Base-by-base conservation (phyloP, 352 stramenopile species). In the Phytophthora pluvialis region DNA sequence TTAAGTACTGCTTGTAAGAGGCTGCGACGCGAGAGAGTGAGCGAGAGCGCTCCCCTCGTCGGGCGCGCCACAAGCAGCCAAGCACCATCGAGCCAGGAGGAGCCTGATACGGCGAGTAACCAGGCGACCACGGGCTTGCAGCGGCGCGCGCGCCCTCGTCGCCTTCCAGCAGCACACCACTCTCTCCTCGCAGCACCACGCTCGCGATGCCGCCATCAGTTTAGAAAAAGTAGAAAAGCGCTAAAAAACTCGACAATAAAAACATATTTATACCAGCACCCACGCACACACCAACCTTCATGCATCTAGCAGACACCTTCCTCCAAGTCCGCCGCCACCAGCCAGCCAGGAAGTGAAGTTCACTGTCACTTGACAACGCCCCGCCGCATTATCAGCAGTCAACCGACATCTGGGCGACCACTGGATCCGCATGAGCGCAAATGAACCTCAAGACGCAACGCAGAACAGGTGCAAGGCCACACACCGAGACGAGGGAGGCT, bases 191-290 rank as follows among this genome's bases (percentile, higher is more conserved):
- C 25, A 60, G 21, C 47, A 48, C 21, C 28, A 40, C 39, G 40
- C 53, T 64, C 58, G 49, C 64, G 51, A 60, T 66, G 64, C 58
- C 43, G 54, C 51, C 60, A 74, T 67, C 69, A 62, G 38, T 72
- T 69, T 81, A 86, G 74, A 86, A 86, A 86, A 83, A 86, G 62
- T 81, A 86, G 74, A 86, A 86, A 86, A 83, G 57, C 65, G 43
- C 66, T 70, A 78, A 73, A 75, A 82, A 72, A 31, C 59, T 67
- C 62, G 62, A 78, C 64, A 81, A 83, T 72, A 77, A 83, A 73
- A 80, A 75, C 60, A 77, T 86, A 83, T 86, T 83, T 86, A 86
- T 80, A 72, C 25, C 25, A 48, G 25, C 49, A 62, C 32, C 50
- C 51, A 49, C 51, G 36, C 51, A 70, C 18, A 44, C 31, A 68